Conservation (phyloP, 805 yeast genomes). For the Lipomyces starkeyi region DNA sequence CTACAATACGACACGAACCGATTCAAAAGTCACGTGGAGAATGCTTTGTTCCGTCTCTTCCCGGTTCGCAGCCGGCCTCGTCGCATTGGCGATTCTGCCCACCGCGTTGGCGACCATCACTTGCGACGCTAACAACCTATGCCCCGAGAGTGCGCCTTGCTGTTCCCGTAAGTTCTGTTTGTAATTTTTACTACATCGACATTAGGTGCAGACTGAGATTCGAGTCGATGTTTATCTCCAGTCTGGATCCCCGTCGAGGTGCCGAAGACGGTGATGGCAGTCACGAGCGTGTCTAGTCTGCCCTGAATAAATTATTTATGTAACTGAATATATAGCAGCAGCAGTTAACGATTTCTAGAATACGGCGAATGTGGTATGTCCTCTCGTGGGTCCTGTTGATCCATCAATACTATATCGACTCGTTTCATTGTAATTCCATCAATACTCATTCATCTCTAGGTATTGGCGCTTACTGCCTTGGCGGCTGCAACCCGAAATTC, state of each 20-base stretch:
- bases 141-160: conserved; percentile 86
- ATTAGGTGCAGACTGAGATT: not conserved
- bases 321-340: not conserved
- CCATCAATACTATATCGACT: no score
- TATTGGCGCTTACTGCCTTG: conserved; percentile 76
- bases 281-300: not conserved
- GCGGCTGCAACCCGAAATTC: conserved; percentile 82
- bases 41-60: conserved; percentile 4
- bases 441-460: not conserved
- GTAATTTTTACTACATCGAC: not conserved
- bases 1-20: not conserved
- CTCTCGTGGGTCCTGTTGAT: not conserved
- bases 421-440: no score
- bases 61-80: conserved; percentile 9
- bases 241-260: not conserved
- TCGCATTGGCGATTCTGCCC: conserved; percentile 24
- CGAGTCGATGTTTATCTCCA: not conserved
- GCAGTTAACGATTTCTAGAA: conserved; percentile 39
- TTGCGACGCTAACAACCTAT: conserved; percentile 61
- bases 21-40: not conserved
- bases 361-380: conserved; percentile 72
- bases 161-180: conserved; percentile 58
- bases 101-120: conserved; percentile 41
- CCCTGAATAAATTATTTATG: not conserved
- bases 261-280: no score